Conservation (phyloP, 345 rosid species). For the Angophora floribunda region DNA sequence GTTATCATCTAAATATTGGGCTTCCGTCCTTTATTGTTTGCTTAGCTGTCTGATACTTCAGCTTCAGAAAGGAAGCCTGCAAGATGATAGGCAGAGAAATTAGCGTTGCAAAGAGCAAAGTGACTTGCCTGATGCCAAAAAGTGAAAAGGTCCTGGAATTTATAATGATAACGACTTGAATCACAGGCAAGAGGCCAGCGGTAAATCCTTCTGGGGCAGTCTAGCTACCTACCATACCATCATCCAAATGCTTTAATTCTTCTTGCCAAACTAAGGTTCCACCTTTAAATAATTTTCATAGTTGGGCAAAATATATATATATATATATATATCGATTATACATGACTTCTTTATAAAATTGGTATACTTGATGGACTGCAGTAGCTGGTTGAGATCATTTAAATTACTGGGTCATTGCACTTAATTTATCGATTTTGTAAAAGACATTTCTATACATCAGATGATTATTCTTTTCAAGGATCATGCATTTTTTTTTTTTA, state of each 20-base stretch:
- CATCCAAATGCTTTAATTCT: not conserved
- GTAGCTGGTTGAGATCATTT: not conserved
- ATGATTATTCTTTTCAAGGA: not conserved
- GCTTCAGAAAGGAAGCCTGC: not conserved
- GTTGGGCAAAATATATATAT: not conserved
- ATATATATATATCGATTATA: not conserved
- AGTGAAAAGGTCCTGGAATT: not conserved
- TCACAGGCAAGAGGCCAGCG: not conserved
- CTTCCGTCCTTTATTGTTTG: not conserved
- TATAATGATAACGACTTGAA: not conserved
- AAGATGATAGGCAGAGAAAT: not conserved
- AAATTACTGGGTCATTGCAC: not conserved
- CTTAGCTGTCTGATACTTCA: not conserved
- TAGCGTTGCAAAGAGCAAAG: not conserved
- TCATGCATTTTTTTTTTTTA: not conserved
- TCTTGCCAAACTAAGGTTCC: not conserved
- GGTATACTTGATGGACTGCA: not conserved
- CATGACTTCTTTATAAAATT: not conserved
- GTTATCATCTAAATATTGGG: not conserved
- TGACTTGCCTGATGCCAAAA: not conserved
- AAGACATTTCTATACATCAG: not conserved
- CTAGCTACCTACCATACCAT: not conserved
- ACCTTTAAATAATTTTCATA: not conserved
- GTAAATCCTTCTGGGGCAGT: not conserved
- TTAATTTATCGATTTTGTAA: not conserved